Base-by-base conservation (phyloP, 169 alveolate genomes). In the Cyclospora cayetanensis region DNA sequence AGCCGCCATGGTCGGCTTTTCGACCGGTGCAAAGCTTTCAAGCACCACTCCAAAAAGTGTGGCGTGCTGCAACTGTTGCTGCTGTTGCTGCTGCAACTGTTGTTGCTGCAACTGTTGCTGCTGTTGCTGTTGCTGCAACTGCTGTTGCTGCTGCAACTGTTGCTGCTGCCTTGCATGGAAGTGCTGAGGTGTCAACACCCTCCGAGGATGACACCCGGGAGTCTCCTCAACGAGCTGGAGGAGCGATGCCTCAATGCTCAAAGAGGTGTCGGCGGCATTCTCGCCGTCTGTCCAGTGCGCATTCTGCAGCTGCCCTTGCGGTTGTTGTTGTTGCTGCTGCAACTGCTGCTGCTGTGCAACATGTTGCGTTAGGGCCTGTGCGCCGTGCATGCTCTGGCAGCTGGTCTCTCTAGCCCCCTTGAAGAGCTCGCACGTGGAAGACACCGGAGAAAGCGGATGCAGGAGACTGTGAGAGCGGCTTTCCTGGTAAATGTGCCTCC, bases 91-190 rank as follows among this genome's bases (percentile, higher is more conserved):
- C 53, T 35, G 83, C 83, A 12, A 53, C 53, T 37, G 50, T 29
- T 35, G 83, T 53, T 70, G 83, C 53, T 70, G 83, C 53, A 12
- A 27, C 25, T 70, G 83, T 20, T 37, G 53, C 53, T 35, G 83
- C 20, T 37, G 53, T 20, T 70, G 83, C 83, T 70, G 70, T 29
- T 11, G 70, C 70, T 11, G 70, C 70, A 15, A 29, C 70, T 55
- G 70, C 70, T 55, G 70, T 29, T 55, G 70, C 31, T 55, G 70
- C 4, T 20, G 15, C 29, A 55, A 29, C 70, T 7, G 60, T 11
- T 46, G 15, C 15, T 46, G 60, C n/a, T 46, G 60, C 60, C n/a
- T 46, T 46, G 7, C 15, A 15, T 46, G 60, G 60, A 15, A 11
- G 7, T 46, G n/a, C 15, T 46, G 60, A 46, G 60, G 60, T 46